phyloP scores from a whole-genome alignment of 345 rosid species.

The Lagerstroemia speciosa region DNA sequence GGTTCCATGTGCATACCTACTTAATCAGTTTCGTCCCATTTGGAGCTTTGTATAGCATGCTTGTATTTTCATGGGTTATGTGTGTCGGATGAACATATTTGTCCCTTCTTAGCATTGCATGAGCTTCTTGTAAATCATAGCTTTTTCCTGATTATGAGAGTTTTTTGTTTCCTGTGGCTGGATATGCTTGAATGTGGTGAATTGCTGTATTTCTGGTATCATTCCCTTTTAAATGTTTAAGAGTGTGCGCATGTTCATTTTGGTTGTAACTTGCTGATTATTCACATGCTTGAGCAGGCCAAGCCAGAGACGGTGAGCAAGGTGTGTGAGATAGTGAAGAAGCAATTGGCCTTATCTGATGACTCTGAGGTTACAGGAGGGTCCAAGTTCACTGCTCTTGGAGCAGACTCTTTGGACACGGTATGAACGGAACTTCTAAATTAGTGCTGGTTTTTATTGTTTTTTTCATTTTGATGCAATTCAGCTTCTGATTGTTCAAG shows the following conservation, averaged over 20 bases:
- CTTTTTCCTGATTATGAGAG: neutral
- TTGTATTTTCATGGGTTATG: too few relatives aligned
- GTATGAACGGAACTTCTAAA: slow-evolving; percentile 1
- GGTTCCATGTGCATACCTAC: too few relatives aligned
- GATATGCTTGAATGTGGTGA: neutral
- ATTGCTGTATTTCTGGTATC: neutral
- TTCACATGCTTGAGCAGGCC: slow-evolving; percentile 11
- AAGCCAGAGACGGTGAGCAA: slow-evolving; percentile 25
- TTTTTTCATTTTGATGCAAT: too few relatives aligned
- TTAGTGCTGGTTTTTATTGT: too few relatives aligned
- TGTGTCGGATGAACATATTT: too few relatives aligned
- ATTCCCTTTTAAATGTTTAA: neutral
- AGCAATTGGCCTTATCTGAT: slow-evolving; percentile 25
- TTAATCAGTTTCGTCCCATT: neutral
- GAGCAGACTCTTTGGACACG: slow-evolving; percentile 34
- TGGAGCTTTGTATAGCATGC: neutral
- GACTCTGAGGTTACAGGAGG: slow-evolving; percentile 19
- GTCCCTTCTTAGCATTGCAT: too few relatives aligned
- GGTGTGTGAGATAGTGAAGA: slow-evolving; percentile 30
- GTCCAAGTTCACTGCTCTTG: slow-evolving; percentile 26
- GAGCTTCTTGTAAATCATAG: too few relatives aligned
- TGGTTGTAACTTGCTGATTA: neutral
- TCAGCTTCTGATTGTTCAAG: too few relatives aligned
- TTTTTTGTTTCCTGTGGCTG: neutral
- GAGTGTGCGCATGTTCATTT: too few relatives aligned